These are phyloP conservation scores for Pichia rugopelliculosa DNA, from an alignment of 805 yeast species.

Conservation along the genomic window DNA sequence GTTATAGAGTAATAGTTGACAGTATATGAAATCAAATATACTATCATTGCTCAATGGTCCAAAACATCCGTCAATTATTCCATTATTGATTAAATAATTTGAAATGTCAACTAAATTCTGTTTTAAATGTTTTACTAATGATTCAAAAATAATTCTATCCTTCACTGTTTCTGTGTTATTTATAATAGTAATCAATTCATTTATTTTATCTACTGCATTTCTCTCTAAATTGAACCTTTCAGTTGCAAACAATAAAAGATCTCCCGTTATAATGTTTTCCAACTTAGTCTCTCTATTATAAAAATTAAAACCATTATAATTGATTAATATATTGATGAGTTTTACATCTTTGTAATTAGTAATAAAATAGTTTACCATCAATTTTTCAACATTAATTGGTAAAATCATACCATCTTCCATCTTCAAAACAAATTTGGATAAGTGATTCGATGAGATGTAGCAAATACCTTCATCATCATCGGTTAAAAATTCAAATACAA, in stretches of 20 bases:
- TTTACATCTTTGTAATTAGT: background rate
- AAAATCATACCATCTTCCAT: conserved; percentile 7
- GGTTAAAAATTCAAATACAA: conserved; percentile 31
- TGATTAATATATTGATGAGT: conserved; percentile 1
- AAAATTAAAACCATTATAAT: conserved; percentile 6
- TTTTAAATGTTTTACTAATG: background rate
- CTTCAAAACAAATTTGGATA: conserved; percentile 27
- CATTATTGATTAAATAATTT: conserved; percentile 5
- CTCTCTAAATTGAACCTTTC: conserved; percentile 66
- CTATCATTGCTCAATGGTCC: conserved; percentile 25
- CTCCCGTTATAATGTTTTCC: conserved; percentile 15
- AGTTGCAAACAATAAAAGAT: conserved; percentile 44
- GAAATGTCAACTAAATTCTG: conserved; percentile 6
- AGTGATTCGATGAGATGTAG: conserved; percentile 35
- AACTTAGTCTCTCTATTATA: conserved; percentile 6
- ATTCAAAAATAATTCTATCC: background rate
- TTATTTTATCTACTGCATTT: conserved; percentile 33
- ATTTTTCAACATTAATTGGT: conserved; percentile 30
- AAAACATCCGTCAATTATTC: conserved; percentile 23
- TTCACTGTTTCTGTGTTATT: background rate
- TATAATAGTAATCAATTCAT: conserved; percentile 8
- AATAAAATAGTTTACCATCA: conserved; percentile 15
- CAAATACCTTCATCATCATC: conserved; percentile 70
- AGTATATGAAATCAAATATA: conserved; percentile 19
- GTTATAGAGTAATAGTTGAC: conserved; percentile 12